Conservation (phyloP, 495 filamentous ascomycete genomes). For the Tuber umbilicatum region DNA sequence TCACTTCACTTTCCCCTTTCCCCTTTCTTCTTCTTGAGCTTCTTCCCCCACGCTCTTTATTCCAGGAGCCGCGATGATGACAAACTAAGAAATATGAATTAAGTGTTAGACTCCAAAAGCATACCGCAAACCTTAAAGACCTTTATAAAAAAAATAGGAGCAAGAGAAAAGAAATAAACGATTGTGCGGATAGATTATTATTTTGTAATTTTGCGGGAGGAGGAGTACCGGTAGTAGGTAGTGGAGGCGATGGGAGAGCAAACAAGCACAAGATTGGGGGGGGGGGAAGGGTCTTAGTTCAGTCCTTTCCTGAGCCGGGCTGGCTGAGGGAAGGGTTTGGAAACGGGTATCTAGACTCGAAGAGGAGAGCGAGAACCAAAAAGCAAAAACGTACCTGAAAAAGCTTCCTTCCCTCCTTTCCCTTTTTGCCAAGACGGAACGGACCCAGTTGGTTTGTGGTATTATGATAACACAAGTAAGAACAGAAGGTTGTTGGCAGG, state of each 20-base stretch:
- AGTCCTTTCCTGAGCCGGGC: background rate
- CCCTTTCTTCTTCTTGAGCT: background rate
- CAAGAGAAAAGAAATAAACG: background rate
- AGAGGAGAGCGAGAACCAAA: background rate
- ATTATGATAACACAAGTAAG: background rate
- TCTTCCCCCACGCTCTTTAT: background rate
- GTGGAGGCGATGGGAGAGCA: background rate
- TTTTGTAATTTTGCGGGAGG: background rate
- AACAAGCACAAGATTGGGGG: background rate
- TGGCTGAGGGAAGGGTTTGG: background rate
- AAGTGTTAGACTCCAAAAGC: background rate
- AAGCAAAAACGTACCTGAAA: conserved; percentile 1
- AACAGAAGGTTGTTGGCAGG: background rate
- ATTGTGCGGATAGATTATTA: background rate
- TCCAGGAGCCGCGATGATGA: background rate
- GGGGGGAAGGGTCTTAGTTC: background rate
- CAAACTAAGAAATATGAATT: conserved; percentile 5
- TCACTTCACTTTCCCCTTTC: background rate
- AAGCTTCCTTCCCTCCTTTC: background rate
- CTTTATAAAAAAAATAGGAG: background rate
- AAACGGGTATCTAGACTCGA: background rate
- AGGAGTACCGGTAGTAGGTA: background rate
- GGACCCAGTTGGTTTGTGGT: background rate
- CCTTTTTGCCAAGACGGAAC: background rate
- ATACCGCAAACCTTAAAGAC: background rate